These are phyloP conservation scores for Lagenidium giganteum DNA, from an alignment of 352 stramenopile genomes.

Conservation along the genomic window DNA sequence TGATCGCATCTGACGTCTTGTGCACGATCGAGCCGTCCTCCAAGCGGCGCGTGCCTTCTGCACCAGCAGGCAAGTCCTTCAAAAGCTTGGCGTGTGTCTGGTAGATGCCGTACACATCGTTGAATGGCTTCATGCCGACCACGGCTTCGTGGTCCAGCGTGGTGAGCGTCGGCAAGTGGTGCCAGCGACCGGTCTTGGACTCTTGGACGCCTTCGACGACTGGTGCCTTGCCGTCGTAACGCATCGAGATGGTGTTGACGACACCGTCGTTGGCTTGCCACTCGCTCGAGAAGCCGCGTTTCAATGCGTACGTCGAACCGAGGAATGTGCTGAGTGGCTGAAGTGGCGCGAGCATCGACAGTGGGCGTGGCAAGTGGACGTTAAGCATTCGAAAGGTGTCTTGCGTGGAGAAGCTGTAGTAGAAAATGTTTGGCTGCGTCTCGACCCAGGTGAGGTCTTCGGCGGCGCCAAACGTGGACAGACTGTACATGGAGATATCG, in stretches of 20 bases:
- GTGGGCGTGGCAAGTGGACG: conserved; percentile 13
- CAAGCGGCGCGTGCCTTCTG: too few species aligned
- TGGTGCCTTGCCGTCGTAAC: conserved; percentile 8
- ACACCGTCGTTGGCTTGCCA: conserved; percentile 28
- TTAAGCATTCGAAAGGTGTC: conserved; percentile 21
- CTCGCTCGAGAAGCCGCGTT: conserved; percentile 13
- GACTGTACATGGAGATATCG: conserved; percentile 21
- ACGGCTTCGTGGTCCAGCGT: conserved; percentile 20
- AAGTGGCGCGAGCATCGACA: conserved; percentile 17
- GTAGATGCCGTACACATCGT: conserved; percentile 16
- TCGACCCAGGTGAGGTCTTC: conserved; percentile 31
- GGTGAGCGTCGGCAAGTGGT: conserved; percentile 17
- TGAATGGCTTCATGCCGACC: conserved; percentile 17
- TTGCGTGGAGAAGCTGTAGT: conserved; percentile 26
- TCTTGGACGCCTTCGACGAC: conserved; percentile 14
- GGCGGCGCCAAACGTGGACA: conserved; percentile 17
- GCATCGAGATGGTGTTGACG: conserved; percentile 21
- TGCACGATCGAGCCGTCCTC: too few species aligned
- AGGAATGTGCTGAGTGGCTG: conserved; percentile 17
- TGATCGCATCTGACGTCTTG: too few species aligned
- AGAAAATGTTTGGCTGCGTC: conserved; percentile 22
- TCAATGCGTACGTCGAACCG: conserved; percentile 13
- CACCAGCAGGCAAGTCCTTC: conserved; percentile 21
- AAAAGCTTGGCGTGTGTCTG: conserved; percentile 11
- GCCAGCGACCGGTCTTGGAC: conserved; percentile 19